phyloP scores from a whole-genome alignment of 768 basidiomycete species.

The Agaricus blazei region DNA sequence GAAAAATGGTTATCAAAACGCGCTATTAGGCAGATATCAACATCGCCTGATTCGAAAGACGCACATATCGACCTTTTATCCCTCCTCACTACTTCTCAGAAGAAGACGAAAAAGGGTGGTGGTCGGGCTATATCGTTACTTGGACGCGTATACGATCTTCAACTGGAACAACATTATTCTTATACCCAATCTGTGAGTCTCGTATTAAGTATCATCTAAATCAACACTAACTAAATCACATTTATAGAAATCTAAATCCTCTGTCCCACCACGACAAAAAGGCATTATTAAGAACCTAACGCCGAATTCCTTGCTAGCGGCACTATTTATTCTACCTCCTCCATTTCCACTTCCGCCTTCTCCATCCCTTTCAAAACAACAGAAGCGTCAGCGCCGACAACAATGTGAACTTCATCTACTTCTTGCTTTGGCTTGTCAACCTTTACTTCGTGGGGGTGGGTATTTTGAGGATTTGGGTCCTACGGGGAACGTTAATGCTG shows the following conservation, averaged over 20 bases:
- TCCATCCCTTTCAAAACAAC: background rate
- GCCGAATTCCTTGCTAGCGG: background rate
- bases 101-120: too few relatives aligned
- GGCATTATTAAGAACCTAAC: background rate
- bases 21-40: slow-evolving; percentile 25
- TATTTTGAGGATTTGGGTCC: background rate
- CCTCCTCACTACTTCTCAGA: slow-evolving; percentile 8
- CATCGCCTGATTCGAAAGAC: slow-evolving; percentile 31
- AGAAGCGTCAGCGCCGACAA: background rate
- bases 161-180: background rate
- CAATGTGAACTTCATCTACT: background rate
- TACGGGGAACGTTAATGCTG: slow-evolving; percentile 4
- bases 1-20: slow-evolving; percentile 13
- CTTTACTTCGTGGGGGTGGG: background rate
- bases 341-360: background rate
- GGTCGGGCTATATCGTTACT: background rate
- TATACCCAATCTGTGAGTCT: background rate
- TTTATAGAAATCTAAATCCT: background rate
- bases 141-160: background rate
- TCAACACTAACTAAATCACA: background rate
- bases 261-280: background rate
- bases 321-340: background rate
- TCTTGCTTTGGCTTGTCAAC: slow-evolving; percentile 3
- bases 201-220: background rate
- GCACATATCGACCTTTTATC: slow-evolving; percentile 16